Percentiles rank a stretch among this genome's conserved stretches.
Evolutionary conservation across 176 grass and related monocot species (phyloP).

Genomic region (Thalia dealbata): DNA sequence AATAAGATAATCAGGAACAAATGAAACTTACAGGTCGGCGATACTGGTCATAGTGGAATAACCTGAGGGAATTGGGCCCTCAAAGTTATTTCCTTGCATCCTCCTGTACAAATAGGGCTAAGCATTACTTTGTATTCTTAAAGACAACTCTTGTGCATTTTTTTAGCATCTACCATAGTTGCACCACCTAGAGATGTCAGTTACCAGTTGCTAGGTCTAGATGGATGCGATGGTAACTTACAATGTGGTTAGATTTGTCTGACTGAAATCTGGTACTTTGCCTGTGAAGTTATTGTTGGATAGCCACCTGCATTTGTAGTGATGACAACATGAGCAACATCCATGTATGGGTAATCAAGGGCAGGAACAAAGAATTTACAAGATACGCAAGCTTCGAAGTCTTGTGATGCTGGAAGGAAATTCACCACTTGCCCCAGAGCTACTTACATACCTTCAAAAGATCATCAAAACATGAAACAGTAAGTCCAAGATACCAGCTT

Average conservation of each 20-base stretch:
- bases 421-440: slow-evolving; percentile 48
- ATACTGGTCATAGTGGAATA: slow-evolving; percentile 52
- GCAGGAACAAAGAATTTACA: slow-evolving; percentile 26
- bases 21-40: slow-evolving; percentile 42
- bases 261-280: slow-evolving; percentile 54
- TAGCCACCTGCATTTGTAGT: slow-evolving; percentile 33
- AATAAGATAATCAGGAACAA: neutral
- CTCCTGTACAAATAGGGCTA: slow-evolving; percentile 36
- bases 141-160: neutral
- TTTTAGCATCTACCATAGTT: neutral
- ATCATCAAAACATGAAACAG: neutral
- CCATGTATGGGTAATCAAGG: neutral
- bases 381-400: slow-evolving; percentile 27
- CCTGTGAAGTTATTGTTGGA: slow-evolving; percentile 69
- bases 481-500: neutral
- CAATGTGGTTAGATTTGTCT: slow-evolving; percentile 34
- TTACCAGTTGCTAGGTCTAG: too few relatives aligned
- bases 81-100: slow-evolving; percentile 78
- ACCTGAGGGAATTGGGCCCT: slow-evolving; percentile 60
- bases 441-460: slow-evolving; percentile 48
- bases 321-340: neutral
- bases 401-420: slow-evolving; percentile 48
- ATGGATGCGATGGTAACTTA: too few relatives aligned
- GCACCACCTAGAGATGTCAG: neutral
- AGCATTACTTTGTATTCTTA: neutral